Evolutionary conservation across 108 stramenopile species (phyloP), one percentile per base, ranked within the genome.

Genomic region (Skeletonema tropicum): DNA sequence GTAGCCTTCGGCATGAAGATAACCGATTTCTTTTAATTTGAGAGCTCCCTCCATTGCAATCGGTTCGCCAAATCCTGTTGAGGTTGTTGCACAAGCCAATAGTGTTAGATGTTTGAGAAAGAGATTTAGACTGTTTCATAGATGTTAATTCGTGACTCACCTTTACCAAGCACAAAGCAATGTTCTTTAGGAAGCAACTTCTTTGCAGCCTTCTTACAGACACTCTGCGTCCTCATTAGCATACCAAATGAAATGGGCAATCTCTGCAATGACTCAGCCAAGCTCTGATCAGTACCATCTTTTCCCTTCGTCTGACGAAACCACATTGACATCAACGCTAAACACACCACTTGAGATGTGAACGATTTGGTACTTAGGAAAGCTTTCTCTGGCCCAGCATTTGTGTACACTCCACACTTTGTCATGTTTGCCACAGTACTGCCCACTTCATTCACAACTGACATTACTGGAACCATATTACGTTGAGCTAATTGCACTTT

Each of bases 291-390:
- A 25, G 67, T 69, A n/a, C 48, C 26, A 29, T 29, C 57, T 15
- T 66, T 63, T 15, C 71, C 76, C 68, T 67, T 84, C 31, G 77
- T 85, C 87, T 92, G 88, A 39, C 91, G 71, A 74, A 94, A 94
- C 90, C 89, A 91, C 62, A 93, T 66, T 0, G 94, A 83, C 60
- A 95, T 66, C 73, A 95, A 69, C 2, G 89, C 87, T 38, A 97
- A 41, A 60, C 90, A 92, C 23, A 92, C 89, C 3, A 97, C 93
- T 88, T 97, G 90, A 7, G 87, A 86, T 8, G 94, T 93, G 76
- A 97, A 97, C 8, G 92, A 90, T 88, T 97, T 97, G 41, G 96
- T 97, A 60, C 89, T 91, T 6, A 93, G 91, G 26, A 92, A 93
- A 36, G 94, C 90, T 52, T 89, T 86, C 76, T 97, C 96, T 10